These are phyloP conservation scores for Micromonas pusilla DNA, from an alignment of 139 green algal species.

Conservation along the genomic window DNA sequence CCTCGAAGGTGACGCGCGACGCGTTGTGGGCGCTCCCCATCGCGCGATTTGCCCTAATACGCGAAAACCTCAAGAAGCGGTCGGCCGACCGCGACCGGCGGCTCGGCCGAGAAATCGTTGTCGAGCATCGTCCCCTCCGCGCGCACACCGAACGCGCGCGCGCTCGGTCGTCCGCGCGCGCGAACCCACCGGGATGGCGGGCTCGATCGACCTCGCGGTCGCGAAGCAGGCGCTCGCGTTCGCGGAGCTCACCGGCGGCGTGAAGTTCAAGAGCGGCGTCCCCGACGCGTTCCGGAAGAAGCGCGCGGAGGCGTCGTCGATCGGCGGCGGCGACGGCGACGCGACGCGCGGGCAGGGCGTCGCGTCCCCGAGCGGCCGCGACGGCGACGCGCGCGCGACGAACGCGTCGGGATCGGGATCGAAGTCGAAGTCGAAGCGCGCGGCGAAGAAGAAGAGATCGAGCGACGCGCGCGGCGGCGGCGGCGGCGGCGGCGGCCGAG, in stretches of 20 bases:
- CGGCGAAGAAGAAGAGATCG: background rate
- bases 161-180: no score
- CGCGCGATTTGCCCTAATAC: no score
- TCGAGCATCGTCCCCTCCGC: no score
- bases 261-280: background rate
- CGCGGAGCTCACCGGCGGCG: conserved; percentile 8
- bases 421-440: no score
- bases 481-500: background rate
- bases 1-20: no score
- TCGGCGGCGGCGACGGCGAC: background rate
- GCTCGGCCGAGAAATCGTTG: no score
- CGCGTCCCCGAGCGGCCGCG: background rate
- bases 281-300: background rate
- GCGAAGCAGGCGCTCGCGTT: conserved; percentile 11
- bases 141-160: no score
- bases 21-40: no score
- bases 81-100: no score
- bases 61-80: no score
- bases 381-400: background rate
- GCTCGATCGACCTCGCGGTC: background rate
- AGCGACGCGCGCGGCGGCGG: background rate
- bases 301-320: background rate
- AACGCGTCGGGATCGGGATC: no score
- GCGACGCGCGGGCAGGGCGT: background rate
- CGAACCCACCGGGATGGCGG: no score